These are phyloP conservation scores for Rhodotorula mucilaginosa DNA, from an alignment of 1,284 basidiomycete genomes.

Conservation along the genomic window DNA sequence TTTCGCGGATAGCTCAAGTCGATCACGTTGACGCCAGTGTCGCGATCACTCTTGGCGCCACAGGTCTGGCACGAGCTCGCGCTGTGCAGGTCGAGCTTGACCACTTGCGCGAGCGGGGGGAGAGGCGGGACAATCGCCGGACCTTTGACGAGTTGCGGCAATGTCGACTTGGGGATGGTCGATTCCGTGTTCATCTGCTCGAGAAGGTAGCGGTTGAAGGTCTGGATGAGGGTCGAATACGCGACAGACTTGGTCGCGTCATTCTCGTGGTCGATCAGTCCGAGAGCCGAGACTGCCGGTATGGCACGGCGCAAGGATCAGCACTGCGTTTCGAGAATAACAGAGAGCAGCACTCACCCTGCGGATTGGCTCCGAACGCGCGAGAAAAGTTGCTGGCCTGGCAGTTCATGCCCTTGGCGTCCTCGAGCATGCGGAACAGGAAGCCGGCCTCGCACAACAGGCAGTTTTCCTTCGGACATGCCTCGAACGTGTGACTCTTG, in stretches of 20 bases:
- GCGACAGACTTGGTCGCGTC: constrained; percentile 63
- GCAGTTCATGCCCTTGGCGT: constrained; percentile 89
- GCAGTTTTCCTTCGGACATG: constrained; percentile 85
- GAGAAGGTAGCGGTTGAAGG: constrained; percentile 89
- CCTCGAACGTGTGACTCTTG: constrained; percentile 83
- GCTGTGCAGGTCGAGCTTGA: constrained; percentile 73
- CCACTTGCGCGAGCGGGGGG: constrained; percentile 65
- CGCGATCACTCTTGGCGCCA: constrained; percentile 66
- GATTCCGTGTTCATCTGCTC: constrained; percentile 70
- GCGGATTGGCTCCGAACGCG: constrained; percentile 72
- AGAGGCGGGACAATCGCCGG: neutral
- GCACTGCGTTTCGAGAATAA: accelerated
- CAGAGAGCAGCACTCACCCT: constrained; percentile 57
- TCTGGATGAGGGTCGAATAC: constrained; percentile 86
- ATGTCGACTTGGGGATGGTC: constrained; percentile 17
- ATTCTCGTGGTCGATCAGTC: constrained; percentile 83
- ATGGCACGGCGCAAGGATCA: constrained; percentile 48
- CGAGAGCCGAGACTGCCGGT: constrained; percentile 67
- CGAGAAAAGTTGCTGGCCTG: constrained; percentile 96
- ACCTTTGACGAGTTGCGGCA: neutral
- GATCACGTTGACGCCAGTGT: constrained; percentile 73
- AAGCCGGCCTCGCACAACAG: constrained; percentile 95
- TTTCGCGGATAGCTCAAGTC: constrained; percentile 85
- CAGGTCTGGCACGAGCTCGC: constrained; percentile 74
- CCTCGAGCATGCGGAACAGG: constrained; percentile 90